Evolutionary conservation across 2,329 filamentous ascomycete species (phyloP).

Genomic region (Neofusicoccum cordaticola): DNA sequence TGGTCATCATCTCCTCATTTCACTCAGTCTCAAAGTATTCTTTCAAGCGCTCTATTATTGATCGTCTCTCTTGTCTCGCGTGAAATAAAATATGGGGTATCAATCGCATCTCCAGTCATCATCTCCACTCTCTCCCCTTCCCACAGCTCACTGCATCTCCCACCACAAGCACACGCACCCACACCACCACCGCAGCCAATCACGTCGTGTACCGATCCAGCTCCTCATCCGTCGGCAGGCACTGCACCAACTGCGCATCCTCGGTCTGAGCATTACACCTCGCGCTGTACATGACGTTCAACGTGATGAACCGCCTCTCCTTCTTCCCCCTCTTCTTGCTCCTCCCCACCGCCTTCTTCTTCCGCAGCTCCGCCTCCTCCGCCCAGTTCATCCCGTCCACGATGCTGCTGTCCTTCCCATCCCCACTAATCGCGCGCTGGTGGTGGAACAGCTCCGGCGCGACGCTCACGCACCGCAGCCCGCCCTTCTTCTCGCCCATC

Average conservation of each 20-base stretch:
- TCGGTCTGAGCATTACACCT: conserved; percentile 5
- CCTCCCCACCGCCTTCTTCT: not conserved
- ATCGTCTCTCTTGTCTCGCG: not conserved
- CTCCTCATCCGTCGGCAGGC: conserved; percentile 16
- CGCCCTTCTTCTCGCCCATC: conserved; percentile 12
- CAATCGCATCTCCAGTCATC: not conserved
- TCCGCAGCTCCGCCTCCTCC: not conserved
- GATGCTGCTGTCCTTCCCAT: not conserved
- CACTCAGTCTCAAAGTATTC: not conserved
- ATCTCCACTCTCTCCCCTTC: no score
- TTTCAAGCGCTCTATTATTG: not conserved
- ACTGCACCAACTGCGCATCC: not conserved
- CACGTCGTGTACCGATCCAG: conserved; percentile 11
- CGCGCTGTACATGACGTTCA: conserved; percentile 15
- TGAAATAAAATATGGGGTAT: not conserved
- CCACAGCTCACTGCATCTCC: no score
- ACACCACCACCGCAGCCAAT: not conserved
- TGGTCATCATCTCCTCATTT: not conserved
- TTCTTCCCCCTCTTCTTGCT: not conserved
- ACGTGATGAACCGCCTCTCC: conserved; percentile 1
- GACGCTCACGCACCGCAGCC: conserved; percentile 28
- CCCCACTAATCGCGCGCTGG: conserved; percentile 13
- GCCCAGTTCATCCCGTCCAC: conserved; percentile 12
- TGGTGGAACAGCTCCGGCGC: conserved; percentile 28
- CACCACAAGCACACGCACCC: no score